Evolutionary conservation across 495 filamentous ascomycete genomes (phyloP), one percentile per base, ranked within the genome.

Genomic region (Elasticomyces elasticus): DNA sequence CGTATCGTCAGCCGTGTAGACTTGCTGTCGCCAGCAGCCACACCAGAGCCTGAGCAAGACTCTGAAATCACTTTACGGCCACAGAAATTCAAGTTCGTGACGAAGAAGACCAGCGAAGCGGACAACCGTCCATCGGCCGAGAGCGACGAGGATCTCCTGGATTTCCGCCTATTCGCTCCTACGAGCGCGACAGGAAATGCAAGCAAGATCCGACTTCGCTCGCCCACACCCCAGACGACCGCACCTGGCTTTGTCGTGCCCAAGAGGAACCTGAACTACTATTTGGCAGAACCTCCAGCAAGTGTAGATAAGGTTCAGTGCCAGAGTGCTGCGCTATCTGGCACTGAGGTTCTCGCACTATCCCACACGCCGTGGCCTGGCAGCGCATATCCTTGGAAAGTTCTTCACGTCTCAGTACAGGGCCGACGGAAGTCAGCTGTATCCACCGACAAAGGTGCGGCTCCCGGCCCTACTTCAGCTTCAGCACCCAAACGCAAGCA

Each of bases 111-210:
- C 24, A n/a, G n/a, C n/a, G 5, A 5, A 10, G 19, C 28, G 47
- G 28, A 33, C 20, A n/a, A 46, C 17, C 5, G 7, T 6, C 20
- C 4, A n/a, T 10, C 45, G 11, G 17, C n/a, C 1, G 45, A 35
- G 1, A 23, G 42, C 24, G 41, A 35, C 6, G 48, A 44, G 6
- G 55, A 52, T 9, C 15, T 43, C 11, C 33, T 58, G 2, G 55
- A 58, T 19, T 58, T 58, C 49, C 48, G 43, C 2, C 55, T 58
- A 7, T 58, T 58, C 49, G 48, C 55, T 30, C 24, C 48, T 27
- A 4, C n/a, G 5, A 23, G 11, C 6, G 24, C 26, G 23, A 0
- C 23, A 3, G 40, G 17, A 11, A 19, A 12, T 13, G 30, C 43
- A 5, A 43, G 37, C 48, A 52, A 52, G 40, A 58, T 58, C 27